Base-by-base conservation (phyloP, 306 rosid species). In the Gastrolobium villosum region DNA sequence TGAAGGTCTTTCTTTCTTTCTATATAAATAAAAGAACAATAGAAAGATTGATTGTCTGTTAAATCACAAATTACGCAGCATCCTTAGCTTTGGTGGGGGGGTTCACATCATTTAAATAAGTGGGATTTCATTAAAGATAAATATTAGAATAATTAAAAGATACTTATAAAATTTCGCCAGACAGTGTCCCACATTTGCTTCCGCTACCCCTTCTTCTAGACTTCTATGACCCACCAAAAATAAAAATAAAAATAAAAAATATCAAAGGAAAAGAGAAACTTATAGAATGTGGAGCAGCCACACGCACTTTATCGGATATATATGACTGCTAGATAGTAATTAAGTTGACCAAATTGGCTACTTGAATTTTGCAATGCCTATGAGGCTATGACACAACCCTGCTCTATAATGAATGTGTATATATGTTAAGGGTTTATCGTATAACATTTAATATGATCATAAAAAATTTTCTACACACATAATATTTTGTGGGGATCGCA, bases 271-370 rank as follows among this genome's bases (percentile, higher is more conserved):
- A 40, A 28, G 3, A 30, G 9, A 13, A 52, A 48, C 63, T 75
- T 82, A 74, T 52, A 65, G 65, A 75, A 69, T 35, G 5, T 75
- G 46, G 37, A 36, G 28, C 37, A 41, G 40, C 76, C 65, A 13
- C 78, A 70, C 77, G 77, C 77, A 79, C 59, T 59, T 70, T 43
- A 41, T 56, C 2, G 3, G 10, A 59, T 10, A 56, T 43, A 63
- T 15, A 48, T 46, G 50, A 10, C 3, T 14, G 8, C 5, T 15
- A 4, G 32, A 13, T 69, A 34, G 5, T 11, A 53, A n/a, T 56
- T 31, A 2, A 32, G 3, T 20, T 36, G 54, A 37, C 8, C 10
- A 48, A 43, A 73, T 59, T 30, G 3, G 35, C 10, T 46, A 46
- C 4, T 53, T 72, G 53, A 72, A 72, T 28, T 55, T 45, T 26